Evolutionary conservation across 441 rosid genomes (phyloP).

Genomic region (Manihot esculenta): DNA sequence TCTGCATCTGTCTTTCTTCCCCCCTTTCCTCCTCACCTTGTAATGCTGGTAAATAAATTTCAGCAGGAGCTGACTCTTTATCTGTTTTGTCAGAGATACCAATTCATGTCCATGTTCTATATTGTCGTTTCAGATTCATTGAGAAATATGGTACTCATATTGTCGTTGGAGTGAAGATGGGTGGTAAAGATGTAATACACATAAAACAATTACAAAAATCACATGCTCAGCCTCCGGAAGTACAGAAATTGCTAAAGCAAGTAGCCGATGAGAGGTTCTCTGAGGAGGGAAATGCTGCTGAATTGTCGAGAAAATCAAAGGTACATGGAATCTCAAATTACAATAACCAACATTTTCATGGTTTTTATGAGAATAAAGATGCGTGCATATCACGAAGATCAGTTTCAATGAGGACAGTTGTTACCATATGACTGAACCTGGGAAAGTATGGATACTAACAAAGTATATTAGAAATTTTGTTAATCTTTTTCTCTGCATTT

Average conservation of each 20-base stretch:
- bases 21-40: too few species aligned
- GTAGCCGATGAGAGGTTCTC: conserved; percentile 65
- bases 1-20: background rate
- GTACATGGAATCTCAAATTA: conserved; percentile 29
- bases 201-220: conserved; percentile 73
- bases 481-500: background rate
- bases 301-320: conserved; percentile 36
- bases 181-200: conserved; percentile 85
- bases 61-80: background rate
- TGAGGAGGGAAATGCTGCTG: conserved; percentile 33
- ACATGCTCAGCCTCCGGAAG: conserved; percentile 51
- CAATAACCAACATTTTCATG: background rate
- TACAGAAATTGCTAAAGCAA: conserved; percentile 65
- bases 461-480: background rate
- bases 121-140: conserved; percentile 56
- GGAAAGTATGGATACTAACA: background rate
- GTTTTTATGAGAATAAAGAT: background rate
- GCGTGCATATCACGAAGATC: background rate
- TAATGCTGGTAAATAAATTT: background rate
- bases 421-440: background rate
- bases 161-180: conserved; percentile 90
- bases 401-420: background rate
- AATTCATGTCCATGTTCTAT: conserved; percentile 7
- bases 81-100: background rate
- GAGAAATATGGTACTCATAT: conserved; percentile 89